Evolutionary conservation across 163 green algal species (phyloP), one percentile per base, ranked within the genome.

Genomic region (Chlorella variabilis): DNA sequence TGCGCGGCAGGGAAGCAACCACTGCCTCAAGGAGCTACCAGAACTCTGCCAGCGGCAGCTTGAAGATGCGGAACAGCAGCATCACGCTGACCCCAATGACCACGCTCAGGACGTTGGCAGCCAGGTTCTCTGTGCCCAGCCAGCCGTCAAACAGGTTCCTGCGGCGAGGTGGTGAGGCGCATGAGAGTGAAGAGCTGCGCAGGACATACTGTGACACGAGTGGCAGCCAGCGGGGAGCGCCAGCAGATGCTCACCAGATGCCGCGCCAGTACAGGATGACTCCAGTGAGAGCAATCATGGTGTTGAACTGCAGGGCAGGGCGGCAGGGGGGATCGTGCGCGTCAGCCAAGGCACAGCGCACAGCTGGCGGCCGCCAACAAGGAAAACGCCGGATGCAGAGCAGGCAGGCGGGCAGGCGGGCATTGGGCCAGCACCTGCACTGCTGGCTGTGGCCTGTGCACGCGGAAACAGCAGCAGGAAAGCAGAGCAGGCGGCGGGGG

Each of bases 211-310:
- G 15, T 54, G 45, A 11, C 45, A 23, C 15, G 45, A 23, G 45
- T 15, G 15, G 45, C 45, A 23, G 45, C 45, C 45, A 23, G 45
- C 45, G 11, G 11, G 15, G 45, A 54, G 11, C 45, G 45, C 39
- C 41, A 59, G 25, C 41, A 36, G 23, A 39, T 39, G 17, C 67
- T 59, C 23, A 84, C 89, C 90, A 93, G 21, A 93, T 73, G 38
- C 90, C 90, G 0, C 90, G 80, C 90, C 90, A 93, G 58, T 88
- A 93, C 18, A 93, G 70, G 48, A 93, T 91, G 25, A 93, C 90
- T 7, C 90, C 90, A 1, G 86, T 89, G 25, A 93, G 87, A 25
- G 88, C 90, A 2, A 87, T 83, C 15, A 93, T 29, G 3, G 90
- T 93, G n/a, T 77, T 86, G 4, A 81, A 54, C 71, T 79, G 71